phyloP scores from a whole-genome alignment of 2,329 filamentous ascomycete species.

The Emmonsiellopsis sp. region DNA sequence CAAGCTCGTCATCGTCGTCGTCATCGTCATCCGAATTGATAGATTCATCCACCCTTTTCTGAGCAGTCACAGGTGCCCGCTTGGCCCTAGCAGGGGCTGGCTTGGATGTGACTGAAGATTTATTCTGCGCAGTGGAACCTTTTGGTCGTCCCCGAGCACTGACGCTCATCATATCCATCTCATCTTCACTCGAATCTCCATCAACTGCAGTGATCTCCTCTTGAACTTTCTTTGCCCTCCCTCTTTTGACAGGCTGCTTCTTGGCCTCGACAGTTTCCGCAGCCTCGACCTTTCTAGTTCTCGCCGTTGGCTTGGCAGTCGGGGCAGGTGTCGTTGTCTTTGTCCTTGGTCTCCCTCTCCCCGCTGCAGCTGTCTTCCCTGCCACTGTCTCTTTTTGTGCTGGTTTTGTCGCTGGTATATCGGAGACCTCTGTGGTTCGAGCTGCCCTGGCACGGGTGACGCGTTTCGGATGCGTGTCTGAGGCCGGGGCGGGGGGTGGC shows the following conservation, averaged over 20 bases:
- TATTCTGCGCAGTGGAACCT: not conserved
- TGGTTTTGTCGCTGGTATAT: not conserved
- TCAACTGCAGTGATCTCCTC: not conserved
- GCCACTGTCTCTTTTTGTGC: not conserved
- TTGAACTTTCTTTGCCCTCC: conserved; percentile 3
- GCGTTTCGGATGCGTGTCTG: conserved; percentile 10
- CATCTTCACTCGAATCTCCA: conserved; percentile 12
- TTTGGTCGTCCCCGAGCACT: not conserved
- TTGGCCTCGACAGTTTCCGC: not conserved
- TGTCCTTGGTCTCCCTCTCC: conserved; percentile 11
- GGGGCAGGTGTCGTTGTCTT: conserved; percentile 2
- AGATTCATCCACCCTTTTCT: not conserved
- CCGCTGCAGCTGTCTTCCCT: not conserved
- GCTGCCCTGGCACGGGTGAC: conserved; percentile 12
- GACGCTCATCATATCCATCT: conserved; percentile 13
- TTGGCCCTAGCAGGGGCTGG: not conserved
- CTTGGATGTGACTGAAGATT: not conserved
- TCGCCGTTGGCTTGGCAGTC: not conserved
- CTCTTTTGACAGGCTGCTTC: conserved; percentile 1
- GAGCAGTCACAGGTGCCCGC: not conserved
- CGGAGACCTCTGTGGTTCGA: not conserved
- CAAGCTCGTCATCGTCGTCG: conserved; percentile 21
- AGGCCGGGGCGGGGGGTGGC: not conserved
- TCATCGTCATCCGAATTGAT: conserved; percentile 4
- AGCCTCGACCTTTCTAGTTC: not conserved